Conservation (phyloP, 495 filamentous ascomycete species). For the Aspergillus sparsus region DNA sequence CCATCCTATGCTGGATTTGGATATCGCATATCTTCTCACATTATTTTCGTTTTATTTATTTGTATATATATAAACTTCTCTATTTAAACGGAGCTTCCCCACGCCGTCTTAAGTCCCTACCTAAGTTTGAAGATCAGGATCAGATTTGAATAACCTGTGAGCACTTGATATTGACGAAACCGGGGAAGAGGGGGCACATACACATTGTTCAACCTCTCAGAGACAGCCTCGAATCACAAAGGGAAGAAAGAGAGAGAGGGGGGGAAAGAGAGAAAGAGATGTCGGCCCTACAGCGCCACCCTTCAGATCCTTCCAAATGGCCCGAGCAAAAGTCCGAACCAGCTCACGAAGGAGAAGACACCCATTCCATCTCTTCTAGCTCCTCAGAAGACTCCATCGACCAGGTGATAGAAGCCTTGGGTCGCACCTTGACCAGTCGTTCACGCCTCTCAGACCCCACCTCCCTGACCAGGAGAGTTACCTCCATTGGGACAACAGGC, state of each 20-base stretch:
- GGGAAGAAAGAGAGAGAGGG: neutral
- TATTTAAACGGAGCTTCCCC: no score
- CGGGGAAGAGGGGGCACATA: no score
- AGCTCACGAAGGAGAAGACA: slow-evolving; percentile 14
- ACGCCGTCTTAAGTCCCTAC: no score
- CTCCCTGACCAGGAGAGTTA: slow-evolving; percentile 40
- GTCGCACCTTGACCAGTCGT: slow-evolving; percentile 30
- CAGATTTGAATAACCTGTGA: no score
- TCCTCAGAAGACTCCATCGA: slow-evolving; percentile 37
- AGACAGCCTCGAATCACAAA: no score
- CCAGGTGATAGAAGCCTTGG: slow-evolving; percentile 30
- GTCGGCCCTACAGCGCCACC: slow-evolving; percentile 24
- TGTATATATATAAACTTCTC: no score
- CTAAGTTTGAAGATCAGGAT: no score
- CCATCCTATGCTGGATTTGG: no score
- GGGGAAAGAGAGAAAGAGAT: slow-evolving; percentile 3
- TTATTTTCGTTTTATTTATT: no score
- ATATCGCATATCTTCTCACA: no score
- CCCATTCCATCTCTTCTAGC: slow-evolving; percentile 32
- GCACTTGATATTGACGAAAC: no score
- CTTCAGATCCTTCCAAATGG: slow-evolving; percentile 29
- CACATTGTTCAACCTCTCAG: no score
- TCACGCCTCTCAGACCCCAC: slow-evolving; percentile 29
- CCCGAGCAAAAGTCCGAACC: slow-evolving; percentile 25
- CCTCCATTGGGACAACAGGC: slow-evolving; percentile 58